phyloP scores from a whole-genome alignment of 805 yeast genomes.

The Yamadazyma sp. region DNA sequence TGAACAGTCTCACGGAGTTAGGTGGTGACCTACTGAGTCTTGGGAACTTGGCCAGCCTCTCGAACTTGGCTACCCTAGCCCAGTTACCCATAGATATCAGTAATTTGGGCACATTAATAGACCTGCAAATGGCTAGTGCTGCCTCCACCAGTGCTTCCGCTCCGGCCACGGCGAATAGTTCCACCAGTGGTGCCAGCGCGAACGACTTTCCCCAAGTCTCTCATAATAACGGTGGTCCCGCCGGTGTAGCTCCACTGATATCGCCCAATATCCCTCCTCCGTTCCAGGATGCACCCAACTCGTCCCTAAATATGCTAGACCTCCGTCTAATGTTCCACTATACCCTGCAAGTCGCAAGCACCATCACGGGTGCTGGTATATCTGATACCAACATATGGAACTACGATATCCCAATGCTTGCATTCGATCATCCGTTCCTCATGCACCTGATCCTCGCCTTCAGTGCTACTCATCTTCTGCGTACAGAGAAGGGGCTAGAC shows the following conservation, averaged over 20 bases:
- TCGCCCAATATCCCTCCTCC: constrained; percentile 16
- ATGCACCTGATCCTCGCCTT: constrained; percentile 92
- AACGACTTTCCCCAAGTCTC: too few species aligned
- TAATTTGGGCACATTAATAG: constrained; percentile 32
- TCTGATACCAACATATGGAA: constrained; percentile 86
- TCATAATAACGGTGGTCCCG: neutral
- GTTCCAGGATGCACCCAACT: constrained; percentile 15
- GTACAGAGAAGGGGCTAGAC: constrained; percentile 73
- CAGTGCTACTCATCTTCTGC: constrained; percentile 85
- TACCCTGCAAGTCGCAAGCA: constrained; percentile 77
- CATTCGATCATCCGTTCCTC: constrained; percentile 82
- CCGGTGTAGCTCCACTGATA: constrained; percentile 6
- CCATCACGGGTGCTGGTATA: constrained; percentile 89
- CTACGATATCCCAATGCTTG: constrained; percentile 81
- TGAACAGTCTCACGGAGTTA: constrained; percentile 37
- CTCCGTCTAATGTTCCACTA: constrained; percentile 84
- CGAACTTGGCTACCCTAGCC: constrained; percentile 43
- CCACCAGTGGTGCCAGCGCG: too few species aligned
- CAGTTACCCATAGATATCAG: constrained; percentile 42
- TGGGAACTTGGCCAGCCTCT: constrained; percentile 39
- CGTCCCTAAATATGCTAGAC: constrained; percentile 64
- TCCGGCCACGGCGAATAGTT: neutral
- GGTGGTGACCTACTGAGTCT: constrained; percentile 35
- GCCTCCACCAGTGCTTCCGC: neutral
- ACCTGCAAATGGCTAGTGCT: constrained; percentile 19